These are phyloP conservation scores for Thelonectria olida DNA, from an alignment of 2,329 filamentous ascomycete species.

Conservation along the genomic window DNA sequence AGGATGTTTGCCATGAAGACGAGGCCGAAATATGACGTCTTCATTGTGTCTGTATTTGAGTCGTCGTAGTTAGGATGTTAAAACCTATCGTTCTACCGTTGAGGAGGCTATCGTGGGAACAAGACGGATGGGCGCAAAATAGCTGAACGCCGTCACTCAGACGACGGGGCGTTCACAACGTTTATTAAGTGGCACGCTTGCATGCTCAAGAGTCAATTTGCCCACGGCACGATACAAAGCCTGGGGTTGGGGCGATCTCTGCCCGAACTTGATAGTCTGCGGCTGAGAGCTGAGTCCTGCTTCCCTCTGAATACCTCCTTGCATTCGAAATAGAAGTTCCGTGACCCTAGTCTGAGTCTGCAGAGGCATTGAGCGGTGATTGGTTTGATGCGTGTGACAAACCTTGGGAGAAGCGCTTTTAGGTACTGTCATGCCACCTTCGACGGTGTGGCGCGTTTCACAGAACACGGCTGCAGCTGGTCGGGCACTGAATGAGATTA, in stretches of 20 bases:
- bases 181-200: neutral
- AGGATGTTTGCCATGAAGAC: neutral
- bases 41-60: neutral
- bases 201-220: too few relatives aligned
- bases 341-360: neutral
- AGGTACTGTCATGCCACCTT: neutral
- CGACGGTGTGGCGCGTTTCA: too few relatives aligned
- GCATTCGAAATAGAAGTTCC: neutral
- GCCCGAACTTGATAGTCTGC: neutral
- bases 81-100: neutral
- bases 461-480: too few relatives aligned
- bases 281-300: neutral
- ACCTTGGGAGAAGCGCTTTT: neutral
- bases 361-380: neutral
- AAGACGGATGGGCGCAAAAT: neutral
- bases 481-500: too few relatives aligned
- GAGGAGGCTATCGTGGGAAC: neutral
- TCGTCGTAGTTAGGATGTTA: neutral
- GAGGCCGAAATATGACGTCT: neutral
- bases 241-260: too few relatives aligned
- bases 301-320: too few relatives aligned
- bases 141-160: neutral
- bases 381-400: neutral
- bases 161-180: neutral
- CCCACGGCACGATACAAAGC: neutral